Conservation (phyloP, 1,139 yeast species). For the Kurtzmaniella quercitrusa region DNA sequence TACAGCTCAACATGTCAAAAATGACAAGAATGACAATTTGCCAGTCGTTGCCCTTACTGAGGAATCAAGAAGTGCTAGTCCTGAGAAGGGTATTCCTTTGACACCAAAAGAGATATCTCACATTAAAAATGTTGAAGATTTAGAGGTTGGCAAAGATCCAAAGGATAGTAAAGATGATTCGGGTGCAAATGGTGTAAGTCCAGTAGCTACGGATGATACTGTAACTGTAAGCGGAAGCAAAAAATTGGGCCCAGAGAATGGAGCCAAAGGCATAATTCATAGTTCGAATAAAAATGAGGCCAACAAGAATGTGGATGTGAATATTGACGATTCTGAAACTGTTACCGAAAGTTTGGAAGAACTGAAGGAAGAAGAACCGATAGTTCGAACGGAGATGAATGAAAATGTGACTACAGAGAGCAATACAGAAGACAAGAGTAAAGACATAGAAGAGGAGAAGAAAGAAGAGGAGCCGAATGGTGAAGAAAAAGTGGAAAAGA, state of each 20-base stretch:
- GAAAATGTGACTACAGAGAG: slow-evolving; percentile 3
- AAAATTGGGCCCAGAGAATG: too few species aligned
- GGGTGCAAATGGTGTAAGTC: too few species aligned
- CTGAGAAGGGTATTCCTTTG: not conserved
- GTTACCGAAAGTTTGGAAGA: not conserved
- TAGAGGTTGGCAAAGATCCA: not conserved
- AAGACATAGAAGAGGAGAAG: slow-evolving; percentile 10
- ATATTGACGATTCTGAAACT: too few species aligned
- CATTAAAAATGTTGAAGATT: not conserved
- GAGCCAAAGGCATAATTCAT: too few species aligned
- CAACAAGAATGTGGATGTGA: too few species aligned
- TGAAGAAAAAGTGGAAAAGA: slow-evolving; percentile 10
- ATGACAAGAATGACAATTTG: not conserved
- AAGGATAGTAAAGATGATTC: not conserved
- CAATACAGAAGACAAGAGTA: slow-evolving; percentile 5
- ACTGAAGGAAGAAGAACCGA: slow-evolving; percentile 1
- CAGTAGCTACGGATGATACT: too few species aligned
- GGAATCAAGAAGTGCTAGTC: not conserved
- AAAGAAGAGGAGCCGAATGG: slow-evolving; percentile 10
- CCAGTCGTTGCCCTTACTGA: not conserved
- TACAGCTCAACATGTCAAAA: too few species aligned
- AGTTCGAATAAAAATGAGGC: too few species aligned
- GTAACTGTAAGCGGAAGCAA: not conserved
- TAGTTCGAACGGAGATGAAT: not conserved
- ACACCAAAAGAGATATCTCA: too few species aligned